Conservation (phyloP, 2,329 filamentous ascomycete genomes). For the Metarhizium rileyi region DNA sequence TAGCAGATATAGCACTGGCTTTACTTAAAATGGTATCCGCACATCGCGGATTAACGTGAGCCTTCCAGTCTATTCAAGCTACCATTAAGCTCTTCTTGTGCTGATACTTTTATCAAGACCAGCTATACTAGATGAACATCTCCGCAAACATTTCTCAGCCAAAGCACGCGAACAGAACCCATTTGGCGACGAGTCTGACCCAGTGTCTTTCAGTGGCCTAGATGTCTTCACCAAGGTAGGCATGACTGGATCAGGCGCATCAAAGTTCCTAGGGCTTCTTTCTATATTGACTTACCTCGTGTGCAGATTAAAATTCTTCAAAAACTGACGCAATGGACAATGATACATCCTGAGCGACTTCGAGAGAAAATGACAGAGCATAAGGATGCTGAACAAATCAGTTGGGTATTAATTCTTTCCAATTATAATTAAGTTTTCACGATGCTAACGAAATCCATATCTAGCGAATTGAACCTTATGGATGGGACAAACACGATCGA, state of each 20-base stretch:
- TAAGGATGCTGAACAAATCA: conserved; percentile 68
- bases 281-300: not conserved
- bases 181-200: conserved; percentile 67
- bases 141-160: conserved; percentile 76
- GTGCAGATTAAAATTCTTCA: conserved; percentile 65
- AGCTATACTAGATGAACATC: conserved; percentile 89
- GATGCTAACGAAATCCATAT: conserved; percentile 11
- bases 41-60: conserved; percentile 83
- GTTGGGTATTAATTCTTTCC: conserved; percentile 55
- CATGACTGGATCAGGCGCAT: not conserved
- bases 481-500: conserved; percentile 81
- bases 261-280: not conserved
- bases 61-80: conserved; percentile 12
- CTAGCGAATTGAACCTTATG: conserved; percentile 68
- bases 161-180: conserved; percentile 75
- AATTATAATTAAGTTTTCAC: not conserved
- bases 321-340: conserved; percentile 80
- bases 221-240: conserved; percentile 69
- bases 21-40: conserved; percentile 90
- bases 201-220: conserved; percentile 68
- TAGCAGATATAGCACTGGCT: conserved; percentile 74
- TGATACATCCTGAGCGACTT: conserved; percentile 79
- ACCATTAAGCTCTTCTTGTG: not conserved
- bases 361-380: conserved; percentile 78
- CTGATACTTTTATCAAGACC: conserved; percentile 38